Evolutionary conservation across 768 basidiomycete genomes (phyloP).

Genomic region (Mycena leptocephala): DNA sequence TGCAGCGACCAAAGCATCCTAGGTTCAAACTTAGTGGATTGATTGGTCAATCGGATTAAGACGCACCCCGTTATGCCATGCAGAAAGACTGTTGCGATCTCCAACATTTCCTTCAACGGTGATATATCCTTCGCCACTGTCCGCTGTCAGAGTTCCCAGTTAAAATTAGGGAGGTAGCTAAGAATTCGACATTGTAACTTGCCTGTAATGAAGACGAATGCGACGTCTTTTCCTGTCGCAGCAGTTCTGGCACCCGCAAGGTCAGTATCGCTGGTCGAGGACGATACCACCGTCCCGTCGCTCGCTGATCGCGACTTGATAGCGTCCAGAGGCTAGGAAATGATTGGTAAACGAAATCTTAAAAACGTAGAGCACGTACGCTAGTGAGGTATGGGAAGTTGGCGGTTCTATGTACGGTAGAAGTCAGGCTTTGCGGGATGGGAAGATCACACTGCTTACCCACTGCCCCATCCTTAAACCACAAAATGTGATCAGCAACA

Average conservation of each 20-base stretch:
- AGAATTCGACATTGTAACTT: neutral
- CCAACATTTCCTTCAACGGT: conserved; percentile 69
- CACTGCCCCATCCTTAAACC: conserved; percentile 63
- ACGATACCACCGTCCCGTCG: conserved; percentile 60
- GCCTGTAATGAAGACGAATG: conserved; percentile 70
- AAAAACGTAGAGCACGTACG: conserved; percentile 43
- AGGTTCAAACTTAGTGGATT: neutral
- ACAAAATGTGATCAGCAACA: neutral
- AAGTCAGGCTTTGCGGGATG: conserved; percentile 33
- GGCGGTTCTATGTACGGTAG: conserved; percentile 55
- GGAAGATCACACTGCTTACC: conserved; percentile 64
- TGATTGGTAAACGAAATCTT: neutral
- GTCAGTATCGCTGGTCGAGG: conserved; percentile 67
- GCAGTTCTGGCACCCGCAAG: conserved; percentile 59
- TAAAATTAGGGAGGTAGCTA: neutral
- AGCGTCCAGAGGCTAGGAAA: conserved; percentile 58
- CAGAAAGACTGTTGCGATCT: conserved; percentile 66
- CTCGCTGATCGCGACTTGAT: conserved; percentile 58
- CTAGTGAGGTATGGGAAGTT: conserved; percentile 68
- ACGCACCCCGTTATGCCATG: conserved; percentile 67
- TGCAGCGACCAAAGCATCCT: conserved; percentile 64
- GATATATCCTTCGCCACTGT: conserved; percentile 56
- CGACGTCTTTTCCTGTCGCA: conserved; percentile 64
- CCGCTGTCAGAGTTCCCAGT: conserved; percentile 9
- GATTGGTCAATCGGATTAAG: neutral